These are phyloP conservation scores for Hemerocallis citrina DNA, from an alignment of 106 monocot species.

Conservation along the genomic window DNA sequence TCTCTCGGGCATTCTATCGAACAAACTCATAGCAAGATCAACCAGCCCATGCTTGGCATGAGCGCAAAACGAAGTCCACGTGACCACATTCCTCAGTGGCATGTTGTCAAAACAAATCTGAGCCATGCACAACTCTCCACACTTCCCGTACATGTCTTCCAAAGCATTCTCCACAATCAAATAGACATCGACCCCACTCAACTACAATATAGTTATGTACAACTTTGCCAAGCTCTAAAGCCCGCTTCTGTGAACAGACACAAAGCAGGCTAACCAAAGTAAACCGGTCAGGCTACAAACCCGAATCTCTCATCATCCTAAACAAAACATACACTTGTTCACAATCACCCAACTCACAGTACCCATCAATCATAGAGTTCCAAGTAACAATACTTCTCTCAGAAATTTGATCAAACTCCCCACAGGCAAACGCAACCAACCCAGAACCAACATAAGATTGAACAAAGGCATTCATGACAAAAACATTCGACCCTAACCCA, in stretches of 20 bases:
- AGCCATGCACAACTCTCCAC: conserved; percentile 29
- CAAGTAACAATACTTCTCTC: conserved; percentile 45
- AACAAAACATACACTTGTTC: conserved; percentile 25
- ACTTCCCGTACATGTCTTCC: conserved; percentile 72
- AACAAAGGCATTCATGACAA: conserved; percentile 59
- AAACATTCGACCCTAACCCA: conserved; percentile 49
- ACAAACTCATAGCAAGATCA: conserved; percentile 33
- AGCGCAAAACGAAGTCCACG: conserved; percentile 57
- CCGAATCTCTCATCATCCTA: conserved; percentile 28
- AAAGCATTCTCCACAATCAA: conserved; percentile 54
- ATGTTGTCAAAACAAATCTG: conserved; percentile 37
- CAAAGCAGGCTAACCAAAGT: conserved; percentile 55
- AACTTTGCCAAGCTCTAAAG: conserved; percentile 22
- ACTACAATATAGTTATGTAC: conserved; percentile 28
- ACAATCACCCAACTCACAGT: conserved; percentile 30
- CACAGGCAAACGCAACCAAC: conserved; percentile 5
- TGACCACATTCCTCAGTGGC: conserved; percentile 36
- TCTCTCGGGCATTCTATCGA: conserved; percentile 45
- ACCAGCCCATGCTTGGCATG: conserved; percentile 38
- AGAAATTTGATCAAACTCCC: conserved; percentile 60
- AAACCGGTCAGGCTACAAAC: conserved; percentile 41
- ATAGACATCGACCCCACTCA: conserved; percentile 20
- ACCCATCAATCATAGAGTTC: conserved; percentile 72
- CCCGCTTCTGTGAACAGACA: conserved; percentile 26
- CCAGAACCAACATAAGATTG: conserved; percentile 31